phyloP scores from a whole-genome alignment of 129 eudicot species.

The Arctium lappa region DNA sequence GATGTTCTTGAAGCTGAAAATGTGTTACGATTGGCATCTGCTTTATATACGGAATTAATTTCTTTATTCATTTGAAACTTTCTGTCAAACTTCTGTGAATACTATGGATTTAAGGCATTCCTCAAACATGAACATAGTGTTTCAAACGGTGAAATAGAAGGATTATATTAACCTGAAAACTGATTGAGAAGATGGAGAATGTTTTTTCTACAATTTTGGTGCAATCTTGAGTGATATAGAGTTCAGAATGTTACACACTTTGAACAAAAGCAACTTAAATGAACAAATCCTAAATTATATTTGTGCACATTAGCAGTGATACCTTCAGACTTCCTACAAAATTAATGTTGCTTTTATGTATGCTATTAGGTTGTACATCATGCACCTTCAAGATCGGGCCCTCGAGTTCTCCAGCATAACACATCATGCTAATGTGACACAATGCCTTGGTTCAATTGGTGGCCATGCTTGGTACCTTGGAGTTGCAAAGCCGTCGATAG shows the following conservation, averaged over 20 bases:
- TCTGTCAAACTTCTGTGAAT: neutral
- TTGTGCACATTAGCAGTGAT: neutral
- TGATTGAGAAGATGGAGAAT: neutral
- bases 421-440: constrained; percentile 94
- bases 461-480: constrained; percentile 89
- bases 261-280: neutral
- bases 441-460: constrained; percentile 84
- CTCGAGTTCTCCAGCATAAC: constrained; percentile 72
- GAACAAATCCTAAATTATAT: neutral
- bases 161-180: neutral
- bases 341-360: neutral
- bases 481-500: constrained; percentile 74
- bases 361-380: constrained; percentile 70
- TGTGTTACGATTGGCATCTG: neutral
- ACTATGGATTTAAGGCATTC: neutral
- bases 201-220: neutral
- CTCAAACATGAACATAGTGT: neutral
- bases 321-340: neutral
- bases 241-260: neutral
- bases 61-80: neutral
- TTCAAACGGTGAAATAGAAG: neutral
- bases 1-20: neutral
- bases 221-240: neutral
- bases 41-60: neutral
- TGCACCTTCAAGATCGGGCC: constrained; percentile 55